Evolutionary conservation across 768 basidiomycete genomes (phyloP).

Genomic region (Mycena alexandri): DNA sequence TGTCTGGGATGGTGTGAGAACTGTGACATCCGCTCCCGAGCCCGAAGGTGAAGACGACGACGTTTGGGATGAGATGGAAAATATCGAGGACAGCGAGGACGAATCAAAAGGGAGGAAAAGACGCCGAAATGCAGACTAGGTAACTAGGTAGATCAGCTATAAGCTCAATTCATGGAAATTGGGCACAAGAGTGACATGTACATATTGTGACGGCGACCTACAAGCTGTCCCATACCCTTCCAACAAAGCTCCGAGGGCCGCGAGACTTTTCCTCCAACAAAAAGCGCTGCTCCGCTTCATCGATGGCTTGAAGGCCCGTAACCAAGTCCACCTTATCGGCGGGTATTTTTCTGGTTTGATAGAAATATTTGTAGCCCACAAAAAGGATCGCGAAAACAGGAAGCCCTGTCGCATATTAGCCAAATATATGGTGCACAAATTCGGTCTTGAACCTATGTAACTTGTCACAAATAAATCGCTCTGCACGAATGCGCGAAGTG

Average conservation of each 20-base stretch:
- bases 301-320: slow-evolving; percentile 68
- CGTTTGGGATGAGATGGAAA: slow-evolving; percentile 77
- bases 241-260: slow-evolving; percentile 49
- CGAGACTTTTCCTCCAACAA: slow-evolving; percentile 57
- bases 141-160: background rate
- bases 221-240: slow-evolving; percentile 55
- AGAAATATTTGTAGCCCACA: slow-evolving; percentile 55
- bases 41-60: slow-evolving; percentile 63
- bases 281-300: slow-evolving; percentile 71
- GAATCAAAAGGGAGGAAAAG: slow-evolving; percentile 41
- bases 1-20: slow-evolving; percentile 66
- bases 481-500: too few relatives aligned
- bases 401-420: slow-evolving; percentile 31
- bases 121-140: slow-evolving; percentile 39
- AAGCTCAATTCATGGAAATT: too few relatives aligned
- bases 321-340: slow-evolving; percentile 69
- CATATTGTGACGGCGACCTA: slow-evolving; percentile 34
- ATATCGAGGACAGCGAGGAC: slow-evolving; percentile 53
- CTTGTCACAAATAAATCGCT: too few relatives aligned
- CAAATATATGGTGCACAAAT: too few relatives aligned
- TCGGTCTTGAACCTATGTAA: too few relatives aligned
- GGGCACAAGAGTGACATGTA: too few relatives aligned
- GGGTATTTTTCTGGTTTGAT: slow-evolving; percentile 54
- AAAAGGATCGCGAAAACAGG: slow-evolving; percentile 57
- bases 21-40: slow-evolving; percentile 20